Evolutionary conservation across 2,329 filamentous ascomycete genomes (phyloP).

Genomic region (Trichoderma sp.): DNA sequence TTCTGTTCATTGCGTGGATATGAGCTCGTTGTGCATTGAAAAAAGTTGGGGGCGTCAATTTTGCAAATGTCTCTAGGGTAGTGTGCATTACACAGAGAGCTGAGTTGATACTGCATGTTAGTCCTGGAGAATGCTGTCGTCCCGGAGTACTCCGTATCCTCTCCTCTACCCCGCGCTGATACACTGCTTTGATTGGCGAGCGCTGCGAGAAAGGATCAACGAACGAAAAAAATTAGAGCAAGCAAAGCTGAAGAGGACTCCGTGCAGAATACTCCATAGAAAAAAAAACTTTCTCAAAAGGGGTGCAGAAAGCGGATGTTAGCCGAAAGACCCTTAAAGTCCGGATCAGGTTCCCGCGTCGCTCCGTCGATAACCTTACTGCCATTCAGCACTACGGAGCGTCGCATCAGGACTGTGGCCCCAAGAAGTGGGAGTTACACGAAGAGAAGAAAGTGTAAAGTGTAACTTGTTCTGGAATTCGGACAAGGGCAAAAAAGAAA

Average conservation of each 20-base stretch:
- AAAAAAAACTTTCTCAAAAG: not conserved
- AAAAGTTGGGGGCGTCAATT: not conserved
- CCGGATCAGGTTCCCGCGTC: not conserved
- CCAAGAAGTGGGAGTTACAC: not conserved
- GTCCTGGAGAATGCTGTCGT: too few species aligned
- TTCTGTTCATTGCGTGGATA: not conserved
- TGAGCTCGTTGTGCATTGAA: not conserved
- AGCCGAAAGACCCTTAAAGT: not conserved
- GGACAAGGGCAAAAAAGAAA: not conserved
- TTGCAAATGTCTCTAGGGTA: not conserved
- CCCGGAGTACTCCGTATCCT: not conserved
- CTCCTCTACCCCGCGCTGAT: not conserved
- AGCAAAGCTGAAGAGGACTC: not conserved
- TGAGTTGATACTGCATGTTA: not conserved
- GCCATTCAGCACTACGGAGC: not conserved
- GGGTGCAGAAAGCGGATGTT: not conserved
- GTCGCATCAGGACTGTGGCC: not conserved
- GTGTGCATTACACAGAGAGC: not conserved
- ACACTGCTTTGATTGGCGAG: not conserved
- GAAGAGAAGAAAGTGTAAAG: not conserved
- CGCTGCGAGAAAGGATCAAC: not conserved
- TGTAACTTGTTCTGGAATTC: not conserved
- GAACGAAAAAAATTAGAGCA: not conserved
- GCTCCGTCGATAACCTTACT: conserved; percentile 2
- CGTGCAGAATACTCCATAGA: not conserved